These are phyloP conservation scores for Phytopythium litorale DNA, from an alignment of 352 stramenopile genomes.

Conservation along the genomic window DNA sequence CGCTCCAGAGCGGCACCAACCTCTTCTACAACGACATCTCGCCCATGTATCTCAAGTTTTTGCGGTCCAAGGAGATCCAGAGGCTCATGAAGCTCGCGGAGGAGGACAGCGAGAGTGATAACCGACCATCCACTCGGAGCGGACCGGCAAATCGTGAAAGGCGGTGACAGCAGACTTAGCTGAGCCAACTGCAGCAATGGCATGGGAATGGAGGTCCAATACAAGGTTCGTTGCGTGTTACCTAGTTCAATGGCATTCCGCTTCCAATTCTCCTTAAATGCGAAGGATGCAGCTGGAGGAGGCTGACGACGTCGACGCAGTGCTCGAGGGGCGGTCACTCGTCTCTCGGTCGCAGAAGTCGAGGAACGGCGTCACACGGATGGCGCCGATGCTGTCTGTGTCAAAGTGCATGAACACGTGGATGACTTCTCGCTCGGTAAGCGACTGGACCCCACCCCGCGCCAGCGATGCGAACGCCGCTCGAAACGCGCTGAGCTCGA, in stretches of 20 bases:
- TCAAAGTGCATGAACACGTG: constrained; percentile 84
- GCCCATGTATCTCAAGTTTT: constrained; percentile 68
- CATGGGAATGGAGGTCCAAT: background rate
- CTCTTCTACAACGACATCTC: constrained; percentile 75
- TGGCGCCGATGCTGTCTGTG: constrained; percentile 52
- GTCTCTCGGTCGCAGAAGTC: constrained; percentile 24
- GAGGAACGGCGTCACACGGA: constrained; percentile 32
- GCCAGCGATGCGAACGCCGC: constrained; percentile 13
- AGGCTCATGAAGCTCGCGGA: constrained; percentile 35
- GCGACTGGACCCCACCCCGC: background rate
- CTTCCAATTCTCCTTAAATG: background rate
- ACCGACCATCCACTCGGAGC: background rate
- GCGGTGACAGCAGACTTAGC: background rate
- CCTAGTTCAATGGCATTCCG: background rate
- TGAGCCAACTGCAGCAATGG: background rate
- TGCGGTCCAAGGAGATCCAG: constrained; percentile 65
- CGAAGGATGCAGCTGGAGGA: constrained; percentile 1
- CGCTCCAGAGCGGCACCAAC: constrained; percentile 16
- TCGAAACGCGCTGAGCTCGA: constrained; percentile 53
- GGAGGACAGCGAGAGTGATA: background rate
- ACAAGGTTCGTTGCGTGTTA: background rate
- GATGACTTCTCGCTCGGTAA: constrained; percentile 56
- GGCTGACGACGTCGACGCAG: background rate
- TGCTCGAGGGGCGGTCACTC: background rate
- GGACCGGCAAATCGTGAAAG: background rate